Base-by-base conservation (phyloP, 768 basidiomycete species). In the Termitomyces sp. region DNA sequence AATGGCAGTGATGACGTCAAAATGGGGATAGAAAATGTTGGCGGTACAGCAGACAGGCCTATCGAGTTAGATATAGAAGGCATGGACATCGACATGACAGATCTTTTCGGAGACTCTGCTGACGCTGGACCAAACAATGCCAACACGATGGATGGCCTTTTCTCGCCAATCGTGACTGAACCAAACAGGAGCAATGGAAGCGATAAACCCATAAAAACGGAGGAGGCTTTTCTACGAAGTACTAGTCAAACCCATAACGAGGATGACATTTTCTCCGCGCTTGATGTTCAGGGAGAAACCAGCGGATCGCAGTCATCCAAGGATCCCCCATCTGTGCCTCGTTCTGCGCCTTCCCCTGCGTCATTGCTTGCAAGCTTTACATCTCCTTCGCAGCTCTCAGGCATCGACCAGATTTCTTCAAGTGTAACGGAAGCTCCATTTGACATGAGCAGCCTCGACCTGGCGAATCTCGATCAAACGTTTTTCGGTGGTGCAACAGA, bases 61-160 rank as follows among this genome's bases (percentile, higher is more conserved):
- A 91, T 92, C 57, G 90, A 90, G 65, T 78, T 92, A 26, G 88
- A 92, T 67, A 64, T 92, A 55, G 88, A 90, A 47, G 62, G 64
- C 52, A 84, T 86, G 69, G 86, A 89, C 61, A 81, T 87, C 53
- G 83, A 85, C 65, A 79, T 80, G 75, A 74, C 73, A 6, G 79
- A 80, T 63, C 70, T 87, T 14, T 88, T 87, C 62, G 82, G 85
- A 7, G 80, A 82, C 51, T 64, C 68, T 22, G 62, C 70, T 16
- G 79, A 76, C 40, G 59, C 75, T 6, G 61, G 65, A 16, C 64
- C 77, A 9, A 67, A 69, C 44, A 70, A 72, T 33, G 66, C 70
- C 16, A 73, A 70, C 24, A 66, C 70, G 10, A 73, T 77, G 59
- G 77, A 82, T 52, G 76, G 75, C 26, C 71, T 86, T 6, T 86